Percentiles rank a stretch among this genome's conserved stretches.
phyloP scores from a whole-genome alignment of 371 early-diverging fungal species.

The Conidiobolus incongruus region DNA sequence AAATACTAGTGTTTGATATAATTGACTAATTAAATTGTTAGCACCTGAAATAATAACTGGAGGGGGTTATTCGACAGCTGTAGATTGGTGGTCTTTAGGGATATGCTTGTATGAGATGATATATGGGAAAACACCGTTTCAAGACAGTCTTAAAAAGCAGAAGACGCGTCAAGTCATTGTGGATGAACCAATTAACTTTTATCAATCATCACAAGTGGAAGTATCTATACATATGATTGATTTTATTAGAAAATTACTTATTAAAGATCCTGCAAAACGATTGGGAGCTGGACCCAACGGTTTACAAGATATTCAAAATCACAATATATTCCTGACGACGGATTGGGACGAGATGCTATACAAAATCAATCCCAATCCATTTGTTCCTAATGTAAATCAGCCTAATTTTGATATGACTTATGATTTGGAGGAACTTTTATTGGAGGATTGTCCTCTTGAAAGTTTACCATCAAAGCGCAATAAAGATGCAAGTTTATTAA shows the following conservation, averaged over 20 bases:
- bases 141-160: neutral
- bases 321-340: conserved; percentile 9
- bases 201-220: neutral
- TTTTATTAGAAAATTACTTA: neutral
- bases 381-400: conserved; percentile 21
- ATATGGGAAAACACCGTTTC: conserved; percentile 14
- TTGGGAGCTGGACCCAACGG: conserved; percentile 9
- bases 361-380: conserved; percentile 14
- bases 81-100: conserved; percentile 91
- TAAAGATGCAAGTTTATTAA: conserved; percentile 4
- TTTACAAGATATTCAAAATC: conserved; percentile 10
- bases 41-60: conserved; percentile 61
- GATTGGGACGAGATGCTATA: conserved; percentile 12
- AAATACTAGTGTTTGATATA: neutral
- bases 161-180: neutral
- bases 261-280: neutral
- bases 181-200: neutral
- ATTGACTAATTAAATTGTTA: conserved; percentile 9
- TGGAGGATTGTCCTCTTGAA: conserved; percentile 82
- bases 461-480: conserved; percentile 11
- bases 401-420: conserved; percentile 88
- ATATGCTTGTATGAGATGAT: conserved; percentile 51
- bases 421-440: conserved; percentile 79
- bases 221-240: neutral
- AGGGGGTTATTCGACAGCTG: conserved; percentile 41